Evolutionary conservation across 345 rosid genomes (phyloP).

Genomic region (Reutealis trisperma): DNA sequence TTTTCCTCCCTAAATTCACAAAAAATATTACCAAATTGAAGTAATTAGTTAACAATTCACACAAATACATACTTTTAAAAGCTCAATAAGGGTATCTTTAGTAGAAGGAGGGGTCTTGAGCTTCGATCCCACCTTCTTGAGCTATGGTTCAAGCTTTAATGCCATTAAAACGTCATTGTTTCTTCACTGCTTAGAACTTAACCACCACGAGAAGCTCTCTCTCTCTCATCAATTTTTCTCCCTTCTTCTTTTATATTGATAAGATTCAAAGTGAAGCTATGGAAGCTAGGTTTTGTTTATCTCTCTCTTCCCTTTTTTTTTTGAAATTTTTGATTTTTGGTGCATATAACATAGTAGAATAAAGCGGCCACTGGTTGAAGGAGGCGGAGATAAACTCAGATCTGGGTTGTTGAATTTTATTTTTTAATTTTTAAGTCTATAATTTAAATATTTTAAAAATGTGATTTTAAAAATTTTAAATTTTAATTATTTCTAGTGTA

Average conservation of each 20-base stretch:
- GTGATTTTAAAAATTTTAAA: too few relatives aligned
- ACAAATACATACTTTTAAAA: conserved; percentile 66
- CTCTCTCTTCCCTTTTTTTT: background rate
- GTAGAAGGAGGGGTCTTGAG: conserved; percentile 68
- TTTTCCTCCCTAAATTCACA: conserved; percentile 16
- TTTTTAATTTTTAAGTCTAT: too few relatives aligned
- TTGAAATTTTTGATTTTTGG: background rate
- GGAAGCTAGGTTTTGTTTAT: conserved; percentile 1
- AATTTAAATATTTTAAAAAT: too few relatives aligned
- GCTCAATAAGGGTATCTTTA: conserved; percentile 76
- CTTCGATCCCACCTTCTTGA: conserved; percentile 87
- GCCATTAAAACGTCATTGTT: conserved; percentile 46
- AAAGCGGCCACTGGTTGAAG: too few relatives aligned
- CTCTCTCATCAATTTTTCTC: conserved; percentile 3
- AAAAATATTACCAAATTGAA: background rate
- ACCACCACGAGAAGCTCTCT: conserved; percentile 1
- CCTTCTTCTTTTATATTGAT: conserved; percentile 15
- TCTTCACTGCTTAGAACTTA: background rate
- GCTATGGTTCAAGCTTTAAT: conserved; percentile 57
- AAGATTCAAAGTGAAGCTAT: background rate
- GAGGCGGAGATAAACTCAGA: too few relatives aligned
- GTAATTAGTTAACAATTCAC: too few relatives aligned
- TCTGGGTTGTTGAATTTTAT: too few relatives aligned
- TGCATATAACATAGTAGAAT: conserved; percentile 17
- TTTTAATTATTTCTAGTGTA: too few relatives aligned